Evolutionary conservation across 306 rosid species (phyloP), one percentile per base, ranked within the genome.

Genomic region (Amphicarpaea edgeworthii): DNA sequence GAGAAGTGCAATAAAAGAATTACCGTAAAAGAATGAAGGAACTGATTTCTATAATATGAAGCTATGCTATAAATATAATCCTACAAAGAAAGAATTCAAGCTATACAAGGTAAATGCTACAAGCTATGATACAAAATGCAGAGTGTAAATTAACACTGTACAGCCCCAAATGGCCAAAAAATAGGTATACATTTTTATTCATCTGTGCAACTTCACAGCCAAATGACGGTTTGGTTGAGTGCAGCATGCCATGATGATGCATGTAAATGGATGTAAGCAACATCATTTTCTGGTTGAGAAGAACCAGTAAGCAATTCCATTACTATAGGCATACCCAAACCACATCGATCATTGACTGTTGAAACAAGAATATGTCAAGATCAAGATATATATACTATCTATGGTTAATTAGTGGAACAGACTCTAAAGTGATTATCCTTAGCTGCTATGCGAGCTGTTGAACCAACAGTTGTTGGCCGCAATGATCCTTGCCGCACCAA

Each of bases 391-490:
- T 60, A 61, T 34, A 73, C 77, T 79, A 83, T 50, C 43, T 72
- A 45, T 60, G 84, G 82, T 75, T 75, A n/a, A n/a, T n/a, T n/a
- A 47, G 67, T 34, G 19, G 41, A 62, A 50, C 59, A 70, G 40
- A 74, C 84, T 76, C 72, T 85, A 3, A 16, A 0, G 38, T 76
- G 15, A 76, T 76, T 77, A 70, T 85, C 21, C 86, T 70, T 85
- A 14, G 97, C 97, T 0, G 83, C 99, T 24, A 86, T 11, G 37
- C 99, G 99, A 16, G 96, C 99, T 5, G 97, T 89, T 53, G 88
- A 77, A 28, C 99, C 99, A 0, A 92, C 90, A 0, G 86, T 77
- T 0, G 86, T 85, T 6, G 85, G 79, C 50, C 81, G 79, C 81
- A 88, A 28, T 0, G 96, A 87, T 17, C 54, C 81, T 81, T 85